Base-by-base conservation (phyloP, 768 basidiomycete genomes). In the Tubosaeta brunneosetosa region DNA sequence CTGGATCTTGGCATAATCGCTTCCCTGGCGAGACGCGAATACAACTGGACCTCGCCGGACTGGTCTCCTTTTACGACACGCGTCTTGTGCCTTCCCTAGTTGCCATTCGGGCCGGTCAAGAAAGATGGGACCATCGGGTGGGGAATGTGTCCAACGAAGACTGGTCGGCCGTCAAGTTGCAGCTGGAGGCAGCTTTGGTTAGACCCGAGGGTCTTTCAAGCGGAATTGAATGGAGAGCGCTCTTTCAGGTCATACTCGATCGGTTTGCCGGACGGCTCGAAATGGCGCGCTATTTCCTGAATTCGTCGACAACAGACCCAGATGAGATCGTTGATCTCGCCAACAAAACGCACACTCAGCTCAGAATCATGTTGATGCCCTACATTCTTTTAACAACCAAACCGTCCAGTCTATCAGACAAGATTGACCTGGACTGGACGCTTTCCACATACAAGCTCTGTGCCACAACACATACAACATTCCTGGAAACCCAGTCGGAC, bases 241-340 rank as follows among this genome's bases (percentile, higher is more conserved):
- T 77, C 33, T 56, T 70, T 12, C 65, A 68, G 10, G 66, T 71
- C 29, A 60, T 78, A n/a, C 63, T 68, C 4, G 68, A 77, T 40
- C 73, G 77, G 7, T 76, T 74, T 47, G 67, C 66, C 6, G 70
- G 68, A 16, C 62, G 78, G n/a, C 62, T 81, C 12, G 73, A 78
- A 49, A 52, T 71, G 17, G 53, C 74, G 8, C 70, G 62, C 12
- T 62, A 74, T 53, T 61, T 75, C 22, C 65, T 79, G 6, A 66
- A 69, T 40, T 46, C 53, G 33, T 44, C 32, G 11, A 29, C 29
- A 29, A 29, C 29, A 29, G 14, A 66, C 17, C 22, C 59, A 8
- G 44, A 55, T 19, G 46, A 17, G 19, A n/a, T 61, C 22, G 4
- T 56, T 14, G 51, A 54, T 47, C 40, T 37, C 22, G 50, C 52